A percentile compares a stretch with the other conserved stretches of the same genome.
Conservation (phyloP, 148 eudicot species). For the Vaccinium macrocarpon region DNA sequence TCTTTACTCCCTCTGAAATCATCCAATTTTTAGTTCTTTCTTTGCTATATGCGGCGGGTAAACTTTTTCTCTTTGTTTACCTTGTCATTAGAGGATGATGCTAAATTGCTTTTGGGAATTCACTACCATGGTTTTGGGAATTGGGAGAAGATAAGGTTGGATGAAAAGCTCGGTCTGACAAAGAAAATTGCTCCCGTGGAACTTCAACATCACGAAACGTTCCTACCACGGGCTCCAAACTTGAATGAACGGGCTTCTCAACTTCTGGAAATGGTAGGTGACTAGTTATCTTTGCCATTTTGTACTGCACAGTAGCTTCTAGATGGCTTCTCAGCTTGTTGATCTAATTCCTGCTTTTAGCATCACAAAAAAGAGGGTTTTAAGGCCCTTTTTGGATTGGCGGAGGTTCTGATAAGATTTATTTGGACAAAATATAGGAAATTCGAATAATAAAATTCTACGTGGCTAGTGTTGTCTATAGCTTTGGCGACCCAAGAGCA, state of each 20-base stretch:
- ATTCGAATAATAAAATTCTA: neutral
- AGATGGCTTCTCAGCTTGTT: neutral
- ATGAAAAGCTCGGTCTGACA: constrained; percentile 76
- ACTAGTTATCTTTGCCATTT: neutral
- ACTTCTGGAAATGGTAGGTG: constrained; percentile 83
- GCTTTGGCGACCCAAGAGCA: neutral
- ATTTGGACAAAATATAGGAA: neutral
- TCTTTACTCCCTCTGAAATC: constrained; percentile 15
- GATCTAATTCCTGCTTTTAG: neutral
- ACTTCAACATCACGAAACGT: constrained; percentile 98
- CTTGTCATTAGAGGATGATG: constrained; percentile 77
- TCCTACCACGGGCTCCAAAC: constrained; percentile 98
- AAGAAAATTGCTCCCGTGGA: constrained; percentile 99
- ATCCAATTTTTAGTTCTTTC: neutral
- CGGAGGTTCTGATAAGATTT: neutral
- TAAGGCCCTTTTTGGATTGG: neutral
- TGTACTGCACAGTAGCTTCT: neutral
- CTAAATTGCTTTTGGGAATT: constrained; percentile 88
- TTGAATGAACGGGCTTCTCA: constrained; percentile 94
- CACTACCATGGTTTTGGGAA: constrained; percentile 97
- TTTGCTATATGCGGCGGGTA: neutral
- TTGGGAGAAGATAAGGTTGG: constrained; percentile 94
- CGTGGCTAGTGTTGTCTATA: neutral
- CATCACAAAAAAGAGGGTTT: neutral
- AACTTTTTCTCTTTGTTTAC: constrained; percentile 17